phyloP scores from a whole-genome alignment of 306 rosid genomes.

The Senna tora region DNA sequence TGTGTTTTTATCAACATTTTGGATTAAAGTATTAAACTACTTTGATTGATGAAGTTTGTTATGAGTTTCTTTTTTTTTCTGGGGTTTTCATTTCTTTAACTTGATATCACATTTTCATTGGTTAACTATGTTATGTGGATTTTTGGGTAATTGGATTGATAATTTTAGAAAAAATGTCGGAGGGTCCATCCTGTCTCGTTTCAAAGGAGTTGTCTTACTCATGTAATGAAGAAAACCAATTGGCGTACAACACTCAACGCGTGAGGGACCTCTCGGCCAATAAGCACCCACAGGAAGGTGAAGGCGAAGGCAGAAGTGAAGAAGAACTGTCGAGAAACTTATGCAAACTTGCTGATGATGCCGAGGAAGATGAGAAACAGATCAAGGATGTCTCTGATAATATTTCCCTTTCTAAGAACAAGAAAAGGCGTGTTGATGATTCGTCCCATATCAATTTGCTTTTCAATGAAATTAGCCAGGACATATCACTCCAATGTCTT shows the following conservation, averaged over 20 bases:
- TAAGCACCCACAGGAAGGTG: constrained; percentile 48
- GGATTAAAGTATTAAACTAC: constrained; percentile 10
- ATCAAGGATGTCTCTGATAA: constrained; percentile 36
- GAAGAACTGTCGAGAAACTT: constrained; percentile 43
- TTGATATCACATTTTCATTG: background rate
- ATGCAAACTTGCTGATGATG: constrained; percentile 49
- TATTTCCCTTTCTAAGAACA: constrained; percentile 36
- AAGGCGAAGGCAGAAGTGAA: no score
- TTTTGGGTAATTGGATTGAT: constrained; percentile 31
- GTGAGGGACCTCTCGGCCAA: constrained; percentile 50
- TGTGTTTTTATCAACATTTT: constrained; percentile 32
- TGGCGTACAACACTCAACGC: constrained; percentile 56
- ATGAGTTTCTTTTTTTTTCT: background rate
- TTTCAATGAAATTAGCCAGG: constrained; percentile 64
- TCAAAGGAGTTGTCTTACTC: constrained; percentile 67
- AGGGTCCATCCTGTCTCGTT: constrained; percentile 71
- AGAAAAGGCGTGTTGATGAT: constrained; percentile 38
- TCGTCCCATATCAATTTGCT: constrained; percentile 55
- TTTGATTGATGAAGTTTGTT: constrained; percentile 35
- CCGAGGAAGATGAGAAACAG: constrained; percentile 29
- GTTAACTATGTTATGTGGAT: background rate
- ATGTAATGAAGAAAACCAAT: constrained; percentile 66
- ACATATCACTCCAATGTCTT: constrained; percentile 64
- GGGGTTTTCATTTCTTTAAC: background rate
- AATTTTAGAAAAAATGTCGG: constrained; percentile 56